These are phyloP conservation scores for Pichia cephalocereana DNA, from an alignment of 805 yeast species.

Conservation along the genomic window DNA sequence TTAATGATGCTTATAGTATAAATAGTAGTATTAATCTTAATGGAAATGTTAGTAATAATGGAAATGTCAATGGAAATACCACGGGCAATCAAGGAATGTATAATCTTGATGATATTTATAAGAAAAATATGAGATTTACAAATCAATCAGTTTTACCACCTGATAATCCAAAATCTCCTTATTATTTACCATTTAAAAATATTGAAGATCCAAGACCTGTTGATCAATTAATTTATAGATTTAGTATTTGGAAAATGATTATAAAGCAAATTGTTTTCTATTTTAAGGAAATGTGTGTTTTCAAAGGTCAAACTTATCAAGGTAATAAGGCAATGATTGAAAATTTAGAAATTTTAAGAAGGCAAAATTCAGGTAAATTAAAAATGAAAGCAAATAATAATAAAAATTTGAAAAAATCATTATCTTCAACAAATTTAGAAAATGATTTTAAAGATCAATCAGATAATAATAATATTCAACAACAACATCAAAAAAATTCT, in stretches of 20 bases:
- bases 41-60: no score
- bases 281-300: conserved; percentile 40
- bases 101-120: conserved; percentile 10
- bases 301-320: conserved; percentile 37
- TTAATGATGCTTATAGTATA: no score
- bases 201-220: conserved; percentile 30
- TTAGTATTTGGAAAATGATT: conserved; percentile 49
- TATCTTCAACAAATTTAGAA: conserved; percentile 12
- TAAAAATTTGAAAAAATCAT: conserved; percentile 17
- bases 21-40: neutral
- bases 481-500: neutral
- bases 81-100: neutral
- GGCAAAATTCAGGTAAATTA: conserved; percentile 24
- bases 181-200: conserved; percentile 24
- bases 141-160: conserved; percentile 24
- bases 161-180: conserved; percentile 26
- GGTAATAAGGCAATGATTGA: conserved; percentile 43
- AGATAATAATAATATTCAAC: neutral
- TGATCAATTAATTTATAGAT: conserved; percentile 43
- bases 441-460: neutral
- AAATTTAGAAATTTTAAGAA: conserved; percentile 28
- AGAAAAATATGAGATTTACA: conserved; percentile 10
- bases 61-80: neutral
- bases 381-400: conserved; percentile 16
- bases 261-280: conserved; percentile 45